Evolutionary conservation across 352 stramenopile species (phyloP), one percentile per base, ranked within the genome.

Genomic region (Globisporangium emineosum): DNA sequence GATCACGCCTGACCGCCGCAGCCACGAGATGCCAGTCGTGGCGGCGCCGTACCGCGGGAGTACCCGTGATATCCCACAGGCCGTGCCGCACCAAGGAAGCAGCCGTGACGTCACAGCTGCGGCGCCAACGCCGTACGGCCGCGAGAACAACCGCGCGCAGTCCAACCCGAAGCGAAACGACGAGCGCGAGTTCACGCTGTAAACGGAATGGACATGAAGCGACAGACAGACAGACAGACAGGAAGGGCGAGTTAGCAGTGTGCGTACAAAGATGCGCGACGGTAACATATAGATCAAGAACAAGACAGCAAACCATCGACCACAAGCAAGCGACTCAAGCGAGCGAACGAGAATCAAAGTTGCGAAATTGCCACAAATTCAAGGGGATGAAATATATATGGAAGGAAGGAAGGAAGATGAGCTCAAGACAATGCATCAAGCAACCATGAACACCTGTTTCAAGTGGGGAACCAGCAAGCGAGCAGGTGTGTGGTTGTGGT

Each of bases 121-220:
- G 49, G 15, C 29, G 6, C 13, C 37, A 17, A 33, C 50, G 32
- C 56, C 56, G 37, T 69, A 65, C 27, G 37, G 12, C 5, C 64
- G 64, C 30, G 56, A 69, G 27, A 61, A 67, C 32, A 60, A 60
- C 64, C 64, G 56, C 35, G 64, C 43, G 2, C 47, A 23, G 8
- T 64, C 56, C 25, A n/a, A 55, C 23, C 45, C 64, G 25, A 45
- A 35, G 27, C 64, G 60, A 42, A 19, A 50, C 5, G 64, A 69
- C 49, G 64, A 69, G 33, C 64, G 64, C 35, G 64, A 69, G 56
- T 69, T 69, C 25, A 69, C 64, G 56, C 64, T 69, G 47, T 69
- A 62, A 60, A 10, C 5, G 15, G 37, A n/a, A n/a, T n/a, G 37
- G n/a, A n/a, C 37, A 66, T 40, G 21, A 51, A 55, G 45, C 77